A percentile compares a stretch with the other conserved stretches of the same genome.
Evolutionary conservation across 306 rosid genomes (phyloP).

Genomic region (Mimosa bimucronata): DNA sequence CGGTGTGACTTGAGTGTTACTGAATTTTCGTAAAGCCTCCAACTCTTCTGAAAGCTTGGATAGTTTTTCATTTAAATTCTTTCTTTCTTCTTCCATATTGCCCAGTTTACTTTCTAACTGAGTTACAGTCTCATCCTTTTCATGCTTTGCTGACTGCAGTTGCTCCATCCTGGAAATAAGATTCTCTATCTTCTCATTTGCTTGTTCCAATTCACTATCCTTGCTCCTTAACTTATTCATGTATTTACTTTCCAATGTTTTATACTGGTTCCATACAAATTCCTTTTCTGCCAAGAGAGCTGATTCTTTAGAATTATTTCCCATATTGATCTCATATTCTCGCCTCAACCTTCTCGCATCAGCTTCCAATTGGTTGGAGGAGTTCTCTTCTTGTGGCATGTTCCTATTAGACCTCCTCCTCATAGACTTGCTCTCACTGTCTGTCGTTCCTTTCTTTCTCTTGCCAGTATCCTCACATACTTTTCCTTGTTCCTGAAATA

Average conservation of each 20-base stretch:
- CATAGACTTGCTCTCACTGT: constrained; percentile 37
- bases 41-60: constrained; percentile 57
- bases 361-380: constrained; percentile 34
- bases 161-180: constrained; percentile 69
- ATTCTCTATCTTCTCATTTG: constrained; percentile 49
- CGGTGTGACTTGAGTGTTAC: constrained; percentile 52
- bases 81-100: constrained; percentile 57
- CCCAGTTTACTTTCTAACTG: constrained; percentile 53
- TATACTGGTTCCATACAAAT: constrained; percentile 87
- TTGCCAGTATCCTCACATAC: constrained; percentile 21
- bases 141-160: constrained; percentile 55
- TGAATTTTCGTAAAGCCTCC: constrained; percentile 54
- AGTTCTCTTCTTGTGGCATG: constrained; percentile 36
- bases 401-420: constrained; percentile 29
- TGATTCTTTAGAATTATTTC: constrained; percentile 58
- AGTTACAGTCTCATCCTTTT: constrained; percentile 63
- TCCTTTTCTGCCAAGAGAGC: constrained; percentile 74
- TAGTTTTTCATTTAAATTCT: constrained; percentile 59
- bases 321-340: constrained; percentile 59
- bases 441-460: constrained; percentile 35
- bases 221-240: constrained; percentile 53
- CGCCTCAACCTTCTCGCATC: constrained; percentile 54
- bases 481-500: constrained; percentile 51
- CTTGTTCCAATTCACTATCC: constrained; percentile 57
- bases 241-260: constrained; percentile 63